Percentiles rank a stretch among this genome's conserved stretches.
Conservation (phyloP, 345 rosid species). For the Salix exigua region DNA sequence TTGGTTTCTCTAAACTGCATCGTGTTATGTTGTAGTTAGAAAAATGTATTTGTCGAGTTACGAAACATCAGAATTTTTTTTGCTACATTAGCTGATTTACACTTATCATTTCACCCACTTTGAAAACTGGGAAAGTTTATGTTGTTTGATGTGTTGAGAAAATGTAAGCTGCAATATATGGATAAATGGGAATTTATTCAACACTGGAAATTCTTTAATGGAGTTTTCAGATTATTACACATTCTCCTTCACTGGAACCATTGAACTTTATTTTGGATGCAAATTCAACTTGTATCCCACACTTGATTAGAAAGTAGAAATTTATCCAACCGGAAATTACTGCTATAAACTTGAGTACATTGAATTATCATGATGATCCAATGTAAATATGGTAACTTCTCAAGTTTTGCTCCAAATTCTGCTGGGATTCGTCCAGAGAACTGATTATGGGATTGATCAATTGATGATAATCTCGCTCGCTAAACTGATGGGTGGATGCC, state of each 20-base stretch:
- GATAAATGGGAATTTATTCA: background rate
- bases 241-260: background rate
- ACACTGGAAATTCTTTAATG: background rate
- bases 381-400: background rate
- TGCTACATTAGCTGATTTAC: background rate
- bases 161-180: background rate
- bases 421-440: conserved; percentile 40
- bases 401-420: conserved; percentile 28
- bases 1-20: conserved; percentile 62
- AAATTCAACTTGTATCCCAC: background rate
- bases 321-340: background rate
- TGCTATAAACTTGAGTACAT: background rate
- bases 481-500: conserved; percentile 42
- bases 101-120: conserved; percentile 9
- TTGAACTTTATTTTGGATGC: background rate
- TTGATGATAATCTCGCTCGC: conserved; percentile 31
- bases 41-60: conserved; percentile 23
- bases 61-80: background rate
- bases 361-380: background rate
- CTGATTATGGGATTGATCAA: conserved; percentile 42
- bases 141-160: background rate
- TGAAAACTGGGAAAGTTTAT: background rate
- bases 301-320: background rate
- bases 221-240: background rate
- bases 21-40: conserved; percentile 17